phyloP scores from a whole-genome alignment of 345 rosid genomes.

The Cochlearia excelsa region DNA sequence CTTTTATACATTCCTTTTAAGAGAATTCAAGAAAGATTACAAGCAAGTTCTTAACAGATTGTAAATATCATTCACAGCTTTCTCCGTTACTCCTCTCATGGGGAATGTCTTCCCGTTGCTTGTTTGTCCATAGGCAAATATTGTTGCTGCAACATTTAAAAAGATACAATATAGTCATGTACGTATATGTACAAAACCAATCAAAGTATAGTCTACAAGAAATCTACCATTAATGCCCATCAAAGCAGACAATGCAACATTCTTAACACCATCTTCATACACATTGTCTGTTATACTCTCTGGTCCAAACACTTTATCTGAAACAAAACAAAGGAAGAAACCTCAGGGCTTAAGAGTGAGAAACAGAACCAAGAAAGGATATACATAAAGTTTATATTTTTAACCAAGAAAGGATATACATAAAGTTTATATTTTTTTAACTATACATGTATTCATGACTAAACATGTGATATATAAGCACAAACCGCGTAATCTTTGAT shows the following conservation, averaged over 20 bases:
- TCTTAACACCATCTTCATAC: conserved; percentile 95
- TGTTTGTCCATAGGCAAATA: conserved; percentile 99
- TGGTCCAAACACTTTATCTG: conserved; percentile 97
- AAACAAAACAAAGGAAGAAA: conserved; percentile 11
- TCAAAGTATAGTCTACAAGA: not conserved
- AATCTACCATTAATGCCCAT: conserved; percentile 88
- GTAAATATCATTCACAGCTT: conserved; percentile 94
- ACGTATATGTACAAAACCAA: conserved; percentile 8
- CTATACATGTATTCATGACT: no score
- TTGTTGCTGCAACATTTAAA: conserved; percentile 61
- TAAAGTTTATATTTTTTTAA: no score
- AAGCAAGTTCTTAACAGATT: not conserved
- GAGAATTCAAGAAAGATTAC: no score
- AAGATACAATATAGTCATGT: conserved; percentile 5
- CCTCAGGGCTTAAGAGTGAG: not conserved
- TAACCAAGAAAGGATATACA: not conserved
- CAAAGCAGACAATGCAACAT: conserved; percentile 93
- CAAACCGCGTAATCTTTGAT: conserved; percentile 86
- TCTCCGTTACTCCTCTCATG: conserved; percentile 98
- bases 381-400: no score
- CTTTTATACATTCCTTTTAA: no score
- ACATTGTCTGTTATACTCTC: conserved; percentile 66
- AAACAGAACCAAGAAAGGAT: conserved; percentile 13
- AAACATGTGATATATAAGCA: conserved; percentile 22
- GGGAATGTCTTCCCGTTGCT: conserved; percentile 98